Evolutionary conservation across 2,329 filamentous ascomycete genomes (phyloP).

Genomic region (Amylocarpus encephaloides): DNA sequence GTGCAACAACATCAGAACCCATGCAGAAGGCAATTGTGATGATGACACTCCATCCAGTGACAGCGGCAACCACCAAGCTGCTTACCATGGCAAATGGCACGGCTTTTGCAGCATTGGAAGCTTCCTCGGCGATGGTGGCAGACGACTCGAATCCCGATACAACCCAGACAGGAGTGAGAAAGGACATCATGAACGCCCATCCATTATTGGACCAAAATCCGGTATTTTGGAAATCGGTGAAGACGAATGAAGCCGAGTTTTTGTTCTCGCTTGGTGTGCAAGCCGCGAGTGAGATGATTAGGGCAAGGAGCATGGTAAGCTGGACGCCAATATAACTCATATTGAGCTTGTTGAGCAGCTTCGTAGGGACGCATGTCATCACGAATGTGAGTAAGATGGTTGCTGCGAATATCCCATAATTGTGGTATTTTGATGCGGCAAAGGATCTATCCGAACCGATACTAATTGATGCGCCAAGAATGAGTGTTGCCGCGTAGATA

Average conservation of each 20-base stretch:
- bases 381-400: constrained; percentile 27
- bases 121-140: constrained; percentile 31
- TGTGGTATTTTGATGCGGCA: constrained; percentile 27
- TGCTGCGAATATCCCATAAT: constrained; percentile 30
- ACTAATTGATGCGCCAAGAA: constrained; percentile 25
- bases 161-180: constrained; percentile 32
- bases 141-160: constrained; percentile 29
- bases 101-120: constrained; percentile 28
- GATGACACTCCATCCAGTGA: constrained; percentile 50
- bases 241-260: constrained; percentile 27
- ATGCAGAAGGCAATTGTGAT: constrained; percentile 52
- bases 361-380: constrained; percentile 30
- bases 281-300: constrained; percentile 28
- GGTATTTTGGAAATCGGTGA: constrained; percentile 27
- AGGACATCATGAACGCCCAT: constrained; percentile 30
- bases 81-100: constrained; percentile 32
- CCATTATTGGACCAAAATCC: constrained; percentile 29
- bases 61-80: constrained; percentile 24
- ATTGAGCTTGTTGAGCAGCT: constrained; percentile 27
- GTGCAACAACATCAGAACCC: constrained; percentile 39
- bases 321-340: constrained; percentile 29
- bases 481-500: constrained; percentile 30
- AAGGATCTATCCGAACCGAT: constrained; percentile 24
- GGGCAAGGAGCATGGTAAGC: constrained; percentile 27
- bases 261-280: constrained; percentile 25